Percentiles rank a stretch among this genome's conserved stretches.
phyloP scores from a whole-genome alignment of 1,139 yeast species.

The Kluyveromyces sp. region DNA sequence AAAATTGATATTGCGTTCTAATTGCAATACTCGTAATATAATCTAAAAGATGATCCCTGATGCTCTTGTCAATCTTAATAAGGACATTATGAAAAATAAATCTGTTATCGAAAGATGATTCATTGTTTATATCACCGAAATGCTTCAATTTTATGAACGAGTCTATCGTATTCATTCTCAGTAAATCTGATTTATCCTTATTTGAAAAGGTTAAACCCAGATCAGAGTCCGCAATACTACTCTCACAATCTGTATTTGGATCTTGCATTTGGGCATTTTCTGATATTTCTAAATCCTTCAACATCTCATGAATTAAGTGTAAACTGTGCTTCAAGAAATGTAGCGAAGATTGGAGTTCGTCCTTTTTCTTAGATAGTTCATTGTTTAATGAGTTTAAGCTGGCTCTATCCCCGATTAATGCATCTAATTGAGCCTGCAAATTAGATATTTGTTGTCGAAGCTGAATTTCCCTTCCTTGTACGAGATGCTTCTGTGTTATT shows the following conservation, averaged over 20 bases:
- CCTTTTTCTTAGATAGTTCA: conserved; percentile 15
- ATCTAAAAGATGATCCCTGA: conserved; percentile 51
- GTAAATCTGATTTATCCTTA: conserved; percentile 5
- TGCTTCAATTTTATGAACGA: conserved; percentile 31
- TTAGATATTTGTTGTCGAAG: conserved; percentile 35
- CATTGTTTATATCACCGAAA: conserved; percentile 30
- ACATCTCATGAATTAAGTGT: conserved; percentile 31
- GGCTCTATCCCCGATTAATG: neutral
- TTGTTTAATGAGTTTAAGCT: conserved; percentile 6
- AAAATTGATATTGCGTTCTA: conserved; percentile 51
- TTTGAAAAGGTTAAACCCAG: neutral
- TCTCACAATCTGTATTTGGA: conserved; percentile 18
- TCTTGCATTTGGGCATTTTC: conserved; percentile 21
- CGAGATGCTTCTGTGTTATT: conserved; percentile 41
- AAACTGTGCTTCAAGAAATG: conserved; percentile 33
- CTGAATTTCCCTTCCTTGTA: conserved; percentile 35
- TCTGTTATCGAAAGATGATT: conserved; percentile 55
- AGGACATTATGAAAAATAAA: conserved; percentile 71
- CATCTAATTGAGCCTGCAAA: conserved; percentile 7
- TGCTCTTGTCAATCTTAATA: conserved; percentile 60
- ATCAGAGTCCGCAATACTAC: conserved; percentile 9
- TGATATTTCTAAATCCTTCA: conserved; percentile 28
- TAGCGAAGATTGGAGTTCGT: conserved; percentile 20
- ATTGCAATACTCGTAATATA: conserved; percentile 55
- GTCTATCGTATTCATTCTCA: conserved; percentile 23